These are phyloP conservation scores for Carex littledalei DNA, from an alignment of 176 grass and related monocot species.

Conservation along the genomic window DNA sequence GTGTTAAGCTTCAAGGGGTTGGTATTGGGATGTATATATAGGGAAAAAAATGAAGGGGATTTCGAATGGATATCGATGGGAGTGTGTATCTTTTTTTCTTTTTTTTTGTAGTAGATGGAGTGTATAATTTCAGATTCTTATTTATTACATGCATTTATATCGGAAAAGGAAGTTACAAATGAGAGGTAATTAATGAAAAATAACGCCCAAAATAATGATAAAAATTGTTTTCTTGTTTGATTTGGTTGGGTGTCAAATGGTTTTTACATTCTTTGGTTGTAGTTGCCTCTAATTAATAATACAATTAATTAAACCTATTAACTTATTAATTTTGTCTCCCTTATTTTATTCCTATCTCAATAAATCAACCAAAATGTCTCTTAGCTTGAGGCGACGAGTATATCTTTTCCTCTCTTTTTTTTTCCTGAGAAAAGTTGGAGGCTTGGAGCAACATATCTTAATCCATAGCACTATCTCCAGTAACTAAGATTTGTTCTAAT, in stretches of 20 bases:
- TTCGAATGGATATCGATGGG: neutral
- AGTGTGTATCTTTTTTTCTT: neutral
- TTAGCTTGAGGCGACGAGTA: neutral
- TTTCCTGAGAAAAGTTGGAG: neutral
- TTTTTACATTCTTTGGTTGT: neutral
- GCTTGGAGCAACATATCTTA: neutral
- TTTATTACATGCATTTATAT: neutral
- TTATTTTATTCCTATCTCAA: neutral
- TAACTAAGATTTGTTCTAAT: too few species aligned
- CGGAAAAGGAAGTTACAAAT: neutral
- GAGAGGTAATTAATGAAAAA: neutral
- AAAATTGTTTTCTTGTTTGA: neutral
- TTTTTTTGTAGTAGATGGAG: too few species aligned
- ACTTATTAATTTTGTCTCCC: neutral
- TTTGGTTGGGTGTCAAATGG: neutral
- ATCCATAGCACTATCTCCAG: neutral
- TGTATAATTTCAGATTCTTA: neutral
- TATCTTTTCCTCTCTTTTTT: neutral
- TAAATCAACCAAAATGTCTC: neutral
- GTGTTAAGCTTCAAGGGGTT: neutral
- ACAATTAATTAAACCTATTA: neutral
- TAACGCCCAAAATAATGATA: neutral
- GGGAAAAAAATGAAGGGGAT: neutral
- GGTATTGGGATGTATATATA: conserved; percentile 4
- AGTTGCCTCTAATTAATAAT: neutral